phyloP scores from a whole-genome alignment of 2,329 filamentous ascomycete genomes.

The Xylariaceae sp. region DNA sequence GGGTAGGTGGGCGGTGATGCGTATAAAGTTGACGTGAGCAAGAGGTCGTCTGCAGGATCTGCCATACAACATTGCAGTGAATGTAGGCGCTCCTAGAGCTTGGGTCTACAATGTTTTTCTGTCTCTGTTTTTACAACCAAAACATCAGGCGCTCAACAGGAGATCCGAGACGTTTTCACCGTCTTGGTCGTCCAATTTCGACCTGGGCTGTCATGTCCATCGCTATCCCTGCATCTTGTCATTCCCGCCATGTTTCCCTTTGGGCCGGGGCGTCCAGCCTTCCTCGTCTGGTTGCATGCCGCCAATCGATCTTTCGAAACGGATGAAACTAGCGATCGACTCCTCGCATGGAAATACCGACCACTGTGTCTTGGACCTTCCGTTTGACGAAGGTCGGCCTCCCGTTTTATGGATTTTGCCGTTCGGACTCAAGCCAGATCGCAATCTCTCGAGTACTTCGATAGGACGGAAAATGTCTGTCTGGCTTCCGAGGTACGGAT shows the following conservation, averaged over 20 bases:
- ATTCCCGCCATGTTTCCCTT: conserved; percentile 1
- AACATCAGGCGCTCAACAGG: conserved; percentile 74
- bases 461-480: background rate
- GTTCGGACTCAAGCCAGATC: background rate
- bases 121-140: conserved; percentile 82
- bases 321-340: background rate
- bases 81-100: conserved; percentile 43
- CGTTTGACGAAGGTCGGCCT: background rate
- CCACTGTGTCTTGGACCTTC: background rate
- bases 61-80: conserved; percentile 70
- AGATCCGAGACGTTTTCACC: conserved; percentile 61
- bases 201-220: conserved; percentile 50
- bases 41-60: conserved; percentile 38
- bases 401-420: background rate
- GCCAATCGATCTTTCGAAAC: conserved; percentile 4
- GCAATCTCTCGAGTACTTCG: background rate
- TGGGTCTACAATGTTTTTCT: conserved; percentile 65
- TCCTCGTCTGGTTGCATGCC: background rate
- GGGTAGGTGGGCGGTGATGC: conserved; percentile 24
- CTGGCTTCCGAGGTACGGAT: background rate
- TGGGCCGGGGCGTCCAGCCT: background rate
- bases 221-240: conserved; percentile 21
- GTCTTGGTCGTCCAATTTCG: conserved; percentile 59
- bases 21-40: conserved; percentile 29
- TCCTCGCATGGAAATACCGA: background rate